phyloP scores from a whole-genome alignment of 371 early-diverging fungal species.

The Coemansia sp. region DNA sequence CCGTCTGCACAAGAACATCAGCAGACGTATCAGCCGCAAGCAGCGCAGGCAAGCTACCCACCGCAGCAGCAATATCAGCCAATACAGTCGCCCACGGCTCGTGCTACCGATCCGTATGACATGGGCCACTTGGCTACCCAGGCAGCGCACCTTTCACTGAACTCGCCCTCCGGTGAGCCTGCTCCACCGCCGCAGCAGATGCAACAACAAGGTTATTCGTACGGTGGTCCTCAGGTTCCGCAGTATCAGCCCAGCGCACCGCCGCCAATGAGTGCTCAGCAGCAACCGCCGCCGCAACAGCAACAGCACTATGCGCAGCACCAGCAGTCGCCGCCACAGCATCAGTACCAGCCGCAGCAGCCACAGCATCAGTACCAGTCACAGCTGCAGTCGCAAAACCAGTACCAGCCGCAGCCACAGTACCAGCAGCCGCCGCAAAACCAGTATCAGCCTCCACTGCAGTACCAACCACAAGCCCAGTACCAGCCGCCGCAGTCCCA shows the following conservation, averaged over 20 bases:
- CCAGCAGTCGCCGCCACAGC: background rate
- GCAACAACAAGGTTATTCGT: slow-evolving; percentile 26
- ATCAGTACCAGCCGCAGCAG: slow-evolving; percentile 6
- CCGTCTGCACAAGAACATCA: slow-evolving; percentile 10
- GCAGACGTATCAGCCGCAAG: slow-evolving; percentile 41
- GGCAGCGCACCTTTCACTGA: slow-evolving; percentile 37
- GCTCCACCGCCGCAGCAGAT: slow-evolving; percentile 2
- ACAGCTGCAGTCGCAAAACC: slow-evolving; percentile 36
- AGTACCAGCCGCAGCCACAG: slow-evolving; percentile 26
- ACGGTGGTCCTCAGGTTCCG: slow-evolving; percentile 11
- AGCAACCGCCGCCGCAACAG: slow-evolving; percentile 1
- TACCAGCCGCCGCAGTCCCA: background rate
- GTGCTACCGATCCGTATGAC: slow-evolving; percentile 28
- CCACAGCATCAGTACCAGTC: slow-evolving; percentile 6
- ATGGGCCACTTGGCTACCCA: slow-evolving; percentile 34
- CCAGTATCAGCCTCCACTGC: background rate
- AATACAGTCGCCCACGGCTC: slow-evolving; percentile 16
- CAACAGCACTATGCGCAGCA: slow-evolving; percentile 14
- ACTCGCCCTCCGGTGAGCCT: slow-evolving; percentile 21
- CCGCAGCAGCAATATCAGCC: background rate
- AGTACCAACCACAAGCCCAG: background rate
- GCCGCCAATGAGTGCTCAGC: slow-evolving; percentile 16
- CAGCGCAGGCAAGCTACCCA: slow-evolving; percentile 37
- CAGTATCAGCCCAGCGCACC: slow-evolving; percentile 44
- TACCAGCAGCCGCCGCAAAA: background rate